Percentiles rank a stretch among this genome's conserved stretches.
phyloP scores from a whole-genome alignment of 257 asterid species.

The Solanum sejunctum region DNA sequence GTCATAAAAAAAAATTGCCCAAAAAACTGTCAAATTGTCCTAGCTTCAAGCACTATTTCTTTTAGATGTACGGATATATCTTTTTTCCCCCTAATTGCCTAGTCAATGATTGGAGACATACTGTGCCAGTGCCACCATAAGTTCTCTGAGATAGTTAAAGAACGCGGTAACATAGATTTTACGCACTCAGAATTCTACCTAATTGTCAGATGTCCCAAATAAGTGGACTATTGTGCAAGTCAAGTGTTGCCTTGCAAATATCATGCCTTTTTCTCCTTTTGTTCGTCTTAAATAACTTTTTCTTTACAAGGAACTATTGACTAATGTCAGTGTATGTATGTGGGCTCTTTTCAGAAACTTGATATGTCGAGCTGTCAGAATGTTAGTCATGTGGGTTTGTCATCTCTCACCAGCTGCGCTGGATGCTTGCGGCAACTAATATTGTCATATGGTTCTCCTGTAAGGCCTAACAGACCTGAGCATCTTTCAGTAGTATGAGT shows the following conservation, averaged over 20 bases:
- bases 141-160: background rate
- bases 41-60: background rate
- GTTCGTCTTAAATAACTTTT: background rate
- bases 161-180: background rate
- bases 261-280: background rate
- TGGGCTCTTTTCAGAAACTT: conserved; percentile 50
- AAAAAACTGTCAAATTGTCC: background rate
- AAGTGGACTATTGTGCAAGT: background rate
- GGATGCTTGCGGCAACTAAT: conserved; percentile 51
- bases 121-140: background rate
- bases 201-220: background rate
- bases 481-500: background rate
- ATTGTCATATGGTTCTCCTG: conserved; percentile 65
- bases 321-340: background rate
- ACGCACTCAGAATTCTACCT: background rate
- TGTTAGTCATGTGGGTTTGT: conserved; percentile 64
- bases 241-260: background rate
- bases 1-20: background rate
- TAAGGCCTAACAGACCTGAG: conserved; percentile 15
- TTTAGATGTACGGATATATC: background rate
- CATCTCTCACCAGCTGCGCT: conserved; percentile 56
- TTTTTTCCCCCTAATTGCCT: background rate
- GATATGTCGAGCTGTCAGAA: conserved; percentile 88
- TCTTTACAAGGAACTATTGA: background rate
- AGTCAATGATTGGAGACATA: background rate